These are phyloP conservation scores for Phialophora verrucosa DNA, from an alignment of 2,329 filamentous ascomycete species.

Conservation along the genomic window DNA sequence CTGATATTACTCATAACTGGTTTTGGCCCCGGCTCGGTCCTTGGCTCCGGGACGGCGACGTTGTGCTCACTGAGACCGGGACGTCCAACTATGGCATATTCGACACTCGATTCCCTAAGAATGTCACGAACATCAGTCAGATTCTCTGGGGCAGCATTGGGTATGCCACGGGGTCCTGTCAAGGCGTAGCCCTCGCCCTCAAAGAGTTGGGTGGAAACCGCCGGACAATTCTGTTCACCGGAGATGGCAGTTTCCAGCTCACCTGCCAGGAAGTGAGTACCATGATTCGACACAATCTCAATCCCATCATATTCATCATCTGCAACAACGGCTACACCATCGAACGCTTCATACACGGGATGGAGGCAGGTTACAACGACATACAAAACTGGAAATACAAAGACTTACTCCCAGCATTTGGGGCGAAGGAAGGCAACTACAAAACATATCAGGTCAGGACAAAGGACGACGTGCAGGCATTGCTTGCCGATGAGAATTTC, in stretches of 20 bases:
- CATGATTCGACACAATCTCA: conserved; percentile 62
- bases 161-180: conserved; percentile 64
- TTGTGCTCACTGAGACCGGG: conserved; percentile 65
- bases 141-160: conserved; percentile 67
- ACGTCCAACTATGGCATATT: conserved; percentile 64
- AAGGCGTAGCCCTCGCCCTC: conserved; percentile 63
- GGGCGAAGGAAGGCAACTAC: conserved; percentile 42
- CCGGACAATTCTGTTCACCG: conserved; percentile 63
- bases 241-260: conserved; percentile 69
- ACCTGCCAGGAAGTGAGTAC: conserved; percentile 70
- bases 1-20: conserved; percentile 60
- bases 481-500: conserved; percentile 44
- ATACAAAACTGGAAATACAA: conserved; percentile 59
- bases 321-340: conserved; percentile 67
- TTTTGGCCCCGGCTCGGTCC: conserved; percentile 66
- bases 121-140: conserved; percentile 56
- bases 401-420: conserved; percentile 47
- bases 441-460: conserved; percentile 72
- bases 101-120: conserved; percentile 57
- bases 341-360: conserved; percentile 63
- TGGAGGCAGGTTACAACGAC: conserved; percentile 61
- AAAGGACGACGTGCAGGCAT: conserved; percentile 43
- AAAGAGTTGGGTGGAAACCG: conserved; percentile 59
- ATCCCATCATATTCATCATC: conserved; percentile 60
- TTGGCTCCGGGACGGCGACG: conserved; percentile 59